These are phyloP conservation scores for Fomitiporia mediterranea DNA, from an alignment of 1,284 basidiomycete genomes.

Conservation along the genomic window DNA sequence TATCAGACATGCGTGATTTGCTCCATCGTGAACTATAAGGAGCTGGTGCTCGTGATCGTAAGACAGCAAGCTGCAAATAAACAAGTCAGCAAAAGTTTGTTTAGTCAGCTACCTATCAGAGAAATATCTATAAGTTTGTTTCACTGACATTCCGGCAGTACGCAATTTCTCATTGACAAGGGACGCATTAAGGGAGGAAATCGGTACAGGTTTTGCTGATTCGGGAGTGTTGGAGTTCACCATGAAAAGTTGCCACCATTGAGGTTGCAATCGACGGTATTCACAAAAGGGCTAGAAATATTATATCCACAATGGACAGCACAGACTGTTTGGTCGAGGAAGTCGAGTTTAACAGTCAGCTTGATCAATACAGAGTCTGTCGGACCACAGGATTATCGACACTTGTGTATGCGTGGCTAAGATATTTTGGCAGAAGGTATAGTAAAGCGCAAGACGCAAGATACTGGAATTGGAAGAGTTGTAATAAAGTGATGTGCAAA, in stretches of 20 bases:
- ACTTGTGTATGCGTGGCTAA: too few species aligned
- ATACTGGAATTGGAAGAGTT: too few species aligned
- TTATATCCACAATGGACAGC: too few species aligned
- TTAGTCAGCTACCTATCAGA: not conserved
- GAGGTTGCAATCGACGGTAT: not conserved
- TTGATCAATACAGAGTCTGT: too few species aligned
- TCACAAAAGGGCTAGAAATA: too few species aligned
- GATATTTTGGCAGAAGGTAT: too few species aligned
- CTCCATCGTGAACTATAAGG: conserved; percentile 11
- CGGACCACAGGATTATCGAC: too few species aligned
- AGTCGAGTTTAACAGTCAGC: too few species aligned
- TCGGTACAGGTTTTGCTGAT: conserved; percentile 11
- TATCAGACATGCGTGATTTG: conserved; percentile 13
- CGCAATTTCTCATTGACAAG: conserved; percentile 12
- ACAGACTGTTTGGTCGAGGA: too few species aligned
- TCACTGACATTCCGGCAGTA: conserved; percentile 10
- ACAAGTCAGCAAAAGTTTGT: not conserved
- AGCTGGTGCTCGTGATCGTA: conserved; percentile 13
- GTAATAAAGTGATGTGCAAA: too few species aligned
- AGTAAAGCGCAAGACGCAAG: too few species aligned
- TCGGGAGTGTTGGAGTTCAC: conserved; percentile 11
- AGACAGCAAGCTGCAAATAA: conserved; percentile 3
- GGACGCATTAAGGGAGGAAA: conserved; percentile 5
- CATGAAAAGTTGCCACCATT: not conserved
- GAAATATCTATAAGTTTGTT: not conserved